Percentiles rank a stretch among this genome's conserved stretches.
phyloP scores from a whole-genome alignment of 2,329 filamentous ascomycete species.

The Aspergillus aculeatus region DNA sequence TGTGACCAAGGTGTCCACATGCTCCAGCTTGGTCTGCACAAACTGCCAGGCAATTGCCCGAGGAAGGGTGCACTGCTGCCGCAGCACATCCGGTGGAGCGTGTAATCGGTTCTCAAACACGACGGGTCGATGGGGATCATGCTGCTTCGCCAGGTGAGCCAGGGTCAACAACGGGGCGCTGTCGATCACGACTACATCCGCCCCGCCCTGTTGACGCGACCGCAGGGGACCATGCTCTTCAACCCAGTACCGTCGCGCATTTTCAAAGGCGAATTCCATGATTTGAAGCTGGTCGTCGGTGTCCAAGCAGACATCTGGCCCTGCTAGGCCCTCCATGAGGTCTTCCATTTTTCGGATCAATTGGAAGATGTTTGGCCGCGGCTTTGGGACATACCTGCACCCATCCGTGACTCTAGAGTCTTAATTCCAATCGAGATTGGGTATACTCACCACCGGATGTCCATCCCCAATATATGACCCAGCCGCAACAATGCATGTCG shows the following conservation, averaged over 20 bases:
- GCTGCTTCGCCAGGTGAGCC: slow-evolving; percentile 68
- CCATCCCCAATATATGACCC: slow-evolving; percentile 61
- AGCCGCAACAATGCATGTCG: slow-evolving; percentile 71
- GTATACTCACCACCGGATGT: slow-evolving; percentile 65
- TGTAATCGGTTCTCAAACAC: slow-evolving; percentile 79
- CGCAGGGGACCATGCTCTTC: slow-evolving; percentile 64
- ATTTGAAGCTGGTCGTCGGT: slow-evolving; percentile 60
- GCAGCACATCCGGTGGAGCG: slow-evolving; percentile 68
- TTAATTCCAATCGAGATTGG: not conserved
- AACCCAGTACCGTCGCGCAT: slow-evolving; percentile 71
- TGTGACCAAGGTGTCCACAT: slow-evolving; percentile 75
- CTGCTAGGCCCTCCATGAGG: slow-evolving; percentile 73
- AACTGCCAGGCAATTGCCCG: slow-evolving; percentile 72
- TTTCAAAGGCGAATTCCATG: slow-evolving; percentile 67
- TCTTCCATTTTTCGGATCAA: slow-evolving; percentile 84
- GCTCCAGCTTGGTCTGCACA: slow-evolving; percentile 67
- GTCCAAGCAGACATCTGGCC: slow-evolving; percentile 60
- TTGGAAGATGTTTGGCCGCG: slow-evolving; percentile 71
- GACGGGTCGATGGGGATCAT: slow-evolving; percentile 68
- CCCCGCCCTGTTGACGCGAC: slow-evolving; percentile 64
- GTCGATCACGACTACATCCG: slow-evolving; percentile 72
- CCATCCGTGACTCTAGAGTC: not conserved
- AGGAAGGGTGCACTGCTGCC: slow-evolving; percentile 55
- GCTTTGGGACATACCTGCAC: slow-evolving; percentile 66
- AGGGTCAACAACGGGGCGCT: slow-evolving; percentile 77